Evolutionary conservation across 2,329 filamentous ascomycete species (phyloP).

Genomic region (Xylaria digitata): DNA sequence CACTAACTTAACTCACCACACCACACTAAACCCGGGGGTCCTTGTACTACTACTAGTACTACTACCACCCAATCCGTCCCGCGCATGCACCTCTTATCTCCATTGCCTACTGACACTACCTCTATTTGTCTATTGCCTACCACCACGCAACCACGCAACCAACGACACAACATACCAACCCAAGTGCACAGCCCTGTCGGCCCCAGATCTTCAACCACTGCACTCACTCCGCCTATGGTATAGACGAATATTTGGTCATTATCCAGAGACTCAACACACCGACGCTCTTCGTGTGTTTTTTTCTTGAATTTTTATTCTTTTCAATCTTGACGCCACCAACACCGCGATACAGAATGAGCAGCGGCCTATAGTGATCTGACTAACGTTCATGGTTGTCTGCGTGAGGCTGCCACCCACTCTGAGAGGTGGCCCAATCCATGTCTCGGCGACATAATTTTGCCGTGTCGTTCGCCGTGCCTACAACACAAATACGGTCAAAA

Average conservation of each 20-base stretch:
- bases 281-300: background rate
- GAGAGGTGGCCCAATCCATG: constrained; percentile 49
- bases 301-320: background rate
- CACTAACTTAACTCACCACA: background rate
- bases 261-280: background rate
- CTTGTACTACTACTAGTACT: background rate
- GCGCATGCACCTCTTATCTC: constrained; percentile 24
- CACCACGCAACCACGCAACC: too few relatives aligned
- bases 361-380: constrained; percentile 14
- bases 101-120: background rate
- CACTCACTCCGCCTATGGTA: constrained; percentile 4
- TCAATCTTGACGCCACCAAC: background rate
- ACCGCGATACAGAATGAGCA: constrained; percentile 9
- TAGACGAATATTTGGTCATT: constrained; percentile 9
- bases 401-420: constrained; percentile 45
- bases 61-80: constrained; percentile 19
- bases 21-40: constrained; percentile 6
- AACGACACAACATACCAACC: constrained; percentile 23
- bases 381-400: constrained; percentile 33
- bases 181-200: constrained; percentile 24
- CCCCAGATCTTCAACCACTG: constrained; percentile 10
- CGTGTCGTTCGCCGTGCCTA: constrained; percentile 37
- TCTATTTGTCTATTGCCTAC: background rate
- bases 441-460: constrained; percentile 49
- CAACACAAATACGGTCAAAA: constrained; percentile 38